Conservation (phyloP, 176 grass and related monocot genomes). For the Musa schizocarpa region DNA sequence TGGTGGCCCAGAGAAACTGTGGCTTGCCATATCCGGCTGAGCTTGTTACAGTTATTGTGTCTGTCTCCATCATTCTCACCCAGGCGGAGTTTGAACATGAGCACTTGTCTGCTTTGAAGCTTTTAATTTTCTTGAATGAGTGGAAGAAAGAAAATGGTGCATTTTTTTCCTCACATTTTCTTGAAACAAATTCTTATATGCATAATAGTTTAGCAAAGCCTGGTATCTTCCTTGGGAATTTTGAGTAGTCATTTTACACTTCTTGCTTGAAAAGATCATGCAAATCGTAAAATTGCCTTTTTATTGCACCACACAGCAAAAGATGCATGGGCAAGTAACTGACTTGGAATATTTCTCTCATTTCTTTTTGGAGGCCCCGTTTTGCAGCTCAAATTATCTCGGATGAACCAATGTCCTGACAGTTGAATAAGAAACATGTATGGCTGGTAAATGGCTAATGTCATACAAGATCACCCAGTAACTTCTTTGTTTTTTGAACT, state of each 20-base stretch:
- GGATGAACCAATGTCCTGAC: not conserved
- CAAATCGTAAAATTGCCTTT: not conserved
- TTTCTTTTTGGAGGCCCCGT: not conserved
- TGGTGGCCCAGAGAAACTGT: conserved; percentile 55
- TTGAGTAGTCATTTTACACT: not conserved
- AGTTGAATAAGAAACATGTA: too few relatives aligned
- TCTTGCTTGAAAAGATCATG: not conserved
- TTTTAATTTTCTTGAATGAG: conserved; percentile 56
- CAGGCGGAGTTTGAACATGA: conserved; percentile 83
- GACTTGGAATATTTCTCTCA: not conserved
- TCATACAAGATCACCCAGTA: not conserved
- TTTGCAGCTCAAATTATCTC: not conserved
- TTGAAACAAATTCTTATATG: not conserved
- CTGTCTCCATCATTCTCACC: conserved; percentile 51
- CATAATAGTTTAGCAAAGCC: not conserved
- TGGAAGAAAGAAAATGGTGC: conserved; percentile 78
- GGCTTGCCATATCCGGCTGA: conserved; percentile 48
- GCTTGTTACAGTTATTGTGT: conserved; percentile 47
- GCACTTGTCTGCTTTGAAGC: conserved; percentile 65
- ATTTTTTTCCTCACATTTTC: not conserved
- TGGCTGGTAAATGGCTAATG: not conserved
- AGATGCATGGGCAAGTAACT: not conserved
- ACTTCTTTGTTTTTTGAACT: not conserved
- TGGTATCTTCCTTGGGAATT: not conserved
- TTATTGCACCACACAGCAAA: not conserved